Base-by-base conservation (phyloP, 1,284 basidiomycete species). In the Tilletia setariae region DNA sequence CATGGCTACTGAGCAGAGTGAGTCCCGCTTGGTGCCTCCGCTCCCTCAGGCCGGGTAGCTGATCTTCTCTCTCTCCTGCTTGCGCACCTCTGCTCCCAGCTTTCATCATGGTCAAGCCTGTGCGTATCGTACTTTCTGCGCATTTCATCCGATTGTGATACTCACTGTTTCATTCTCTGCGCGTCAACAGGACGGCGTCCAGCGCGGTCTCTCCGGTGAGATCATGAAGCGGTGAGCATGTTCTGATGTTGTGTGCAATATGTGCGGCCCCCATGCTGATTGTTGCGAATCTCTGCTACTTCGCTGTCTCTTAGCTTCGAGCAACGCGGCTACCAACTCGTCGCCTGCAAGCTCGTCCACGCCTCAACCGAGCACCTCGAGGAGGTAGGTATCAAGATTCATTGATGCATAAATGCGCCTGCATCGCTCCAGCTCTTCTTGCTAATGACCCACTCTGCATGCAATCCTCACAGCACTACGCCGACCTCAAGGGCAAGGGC, bases 401-500 rank as follows among this genome's bases (percentile, higher is more conserved):
- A 13, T 21, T 35, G 47, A 16, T 16, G 47, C 23, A 19, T 3
- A 49, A n/a, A n/a, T n/a, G n/a, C 47, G 19, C 9, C n/a, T 25
- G 23, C 2, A n/a, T n/a, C 47, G 23, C 28, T 40, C 35, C 28
- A 23, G 19, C 9, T 46, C 4, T 44, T 7, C 2, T 46, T 2
- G 23, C 40, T 46, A 19, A 23, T 7, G 16, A 7, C 42, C 28
- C 19, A 19, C 25, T 64, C 35, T 42, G 19, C 28, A 9, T 11
- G 11, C 63, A 28, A 16, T 43, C 7, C 23, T 42, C 23, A 40
- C 11, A 61, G 79, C 80, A 82, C 76, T 82, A 82, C 77, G 71
- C 72, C 67, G 80, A 82, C 71, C 79, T 82, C 69, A 80, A 80
- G 79, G 79, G 78, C 69, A 82, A 82, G 74, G 72, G 76, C 66